phyloP scores from a whole-genome alignment of 306 rosid species.

The Cucurbita maxima region DNA sequence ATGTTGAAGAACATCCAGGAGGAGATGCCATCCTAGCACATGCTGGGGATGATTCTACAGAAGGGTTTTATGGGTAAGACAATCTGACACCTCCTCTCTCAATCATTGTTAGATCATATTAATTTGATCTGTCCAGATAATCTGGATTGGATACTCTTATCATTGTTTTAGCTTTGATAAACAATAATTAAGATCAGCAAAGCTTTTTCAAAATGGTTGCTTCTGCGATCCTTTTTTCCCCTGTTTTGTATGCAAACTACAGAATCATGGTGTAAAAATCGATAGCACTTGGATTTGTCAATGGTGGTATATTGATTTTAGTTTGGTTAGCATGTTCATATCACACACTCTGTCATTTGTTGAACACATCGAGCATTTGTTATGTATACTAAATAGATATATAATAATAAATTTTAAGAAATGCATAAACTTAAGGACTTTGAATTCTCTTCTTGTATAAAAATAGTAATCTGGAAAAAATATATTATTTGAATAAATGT shows the following conservation, averaged over 20 bases:
- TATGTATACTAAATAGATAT: no score
- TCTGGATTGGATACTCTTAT: neutral
- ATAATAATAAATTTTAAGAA: no score
- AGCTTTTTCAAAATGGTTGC: neutral
- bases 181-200: neutral
- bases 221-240: neutral
- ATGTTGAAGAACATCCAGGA: slow-evolving; percentile 97
- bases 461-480: no score
- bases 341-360: no score
- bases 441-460: no score
- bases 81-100: neutral
- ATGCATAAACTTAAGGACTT: no score
- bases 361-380: no score
- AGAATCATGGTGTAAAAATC: neutral
- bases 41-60: slow-evolving; percentile 84
- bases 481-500: no score
- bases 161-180: neutral
- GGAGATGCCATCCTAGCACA: slow-evolving; percentile 90
- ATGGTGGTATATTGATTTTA: neutral
- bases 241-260: neutral
- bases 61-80: slow-evolving; percentile 64
- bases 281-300: neutral
- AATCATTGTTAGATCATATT: neutral
- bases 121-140: neutral
- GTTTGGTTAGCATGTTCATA: no score